phyloP scores from a whole-genome alignment of 129 eudicot species.

The Artemisia argyi region DNA sequence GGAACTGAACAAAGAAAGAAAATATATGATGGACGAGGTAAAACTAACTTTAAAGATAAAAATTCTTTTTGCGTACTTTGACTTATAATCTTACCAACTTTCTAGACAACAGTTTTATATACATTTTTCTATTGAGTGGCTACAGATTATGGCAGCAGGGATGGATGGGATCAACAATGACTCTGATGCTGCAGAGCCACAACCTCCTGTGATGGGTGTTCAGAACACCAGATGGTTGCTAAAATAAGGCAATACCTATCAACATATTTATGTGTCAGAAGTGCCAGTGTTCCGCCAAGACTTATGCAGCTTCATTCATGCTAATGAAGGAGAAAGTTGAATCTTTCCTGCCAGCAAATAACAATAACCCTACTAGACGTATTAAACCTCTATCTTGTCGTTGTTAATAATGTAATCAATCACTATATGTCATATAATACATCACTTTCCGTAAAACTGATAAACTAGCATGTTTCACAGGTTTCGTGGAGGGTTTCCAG shows the following conservation, averaged over 20 bases:
- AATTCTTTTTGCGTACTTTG: not conserved
- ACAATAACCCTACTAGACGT: too few species aligned
- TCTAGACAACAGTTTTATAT: not conserved
- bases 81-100: not conserved
- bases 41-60: not conserved
- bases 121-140: constrained; percentile 10
- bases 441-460: not conserved
- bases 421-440: constrained; percentile 1
- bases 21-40: constrained; percentile 19
- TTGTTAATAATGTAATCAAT: constrained; percentile 13
- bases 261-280: not conserved
- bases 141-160: constrained; percentile 19
- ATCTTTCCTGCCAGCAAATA: too few species aligned
- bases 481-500: too few species aligned
- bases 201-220: constrained; percentile 1
- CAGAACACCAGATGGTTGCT: constrained; percentile 5
- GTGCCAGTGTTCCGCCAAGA: not conserved
- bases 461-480: too few species aligned
- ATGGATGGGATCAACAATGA: not conserved
- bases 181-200: constrained; percentile 12
- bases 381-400: too few species aligned
- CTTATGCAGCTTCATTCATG: constrained; percentile 1
- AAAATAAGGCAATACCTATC: not conserved
- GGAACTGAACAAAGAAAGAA: constrained; percentile 20
- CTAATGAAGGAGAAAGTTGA: not conserved